Conservation (phyloP, 345 rosid species). For the Corchorus capsularis region DNA sequence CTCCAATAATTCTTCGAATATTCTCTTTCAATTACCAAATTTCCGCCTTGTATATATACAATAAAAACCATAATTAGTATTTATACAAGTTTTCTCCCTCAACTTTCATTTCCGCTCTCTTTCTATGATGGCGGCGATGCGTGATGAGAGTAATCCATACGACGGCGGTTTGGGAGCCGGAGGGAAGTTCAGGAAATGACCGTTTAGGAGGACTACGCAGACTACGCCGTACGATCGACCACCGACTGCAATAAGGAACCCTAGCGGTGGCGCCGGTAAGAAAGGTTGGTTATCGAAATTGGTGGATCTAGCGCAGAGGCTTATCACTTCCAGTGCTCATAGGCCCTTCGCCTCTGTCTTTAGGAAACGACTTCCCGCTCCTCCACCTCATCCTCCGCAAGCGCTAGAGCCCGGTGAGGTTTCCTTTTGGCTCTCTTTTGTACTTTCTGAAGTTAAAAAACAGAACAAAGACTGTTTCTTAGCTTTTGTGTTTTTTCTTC, state of each 20-base stretch:
- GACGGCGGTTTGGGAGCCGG: constrained; percentile 51
- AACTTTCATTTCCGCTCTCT: constrained; percentile 7
- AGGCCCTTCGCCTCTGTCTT: constrained; percentile 71
- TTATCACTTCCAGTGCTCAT: constrained; percentile 76
- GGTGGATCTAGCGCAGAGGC: constrained; percentile 89
- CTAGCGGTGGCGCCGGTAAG: constrained; percentile 31
- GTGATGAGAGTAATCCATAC: constrained; percentile 43
- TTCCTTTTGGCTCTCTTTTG: not conserved
- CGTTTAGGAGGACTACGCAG: too few species aligned
- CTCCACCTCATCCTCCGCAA: constrained; percentile 37
- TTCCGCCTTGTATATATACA: too few species aligned
- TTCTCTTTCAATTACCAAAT: too few species aligned
- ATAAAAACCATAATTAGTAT: constrained; percentile 50
- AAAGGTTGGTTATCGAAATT: constrained; percentile 83
- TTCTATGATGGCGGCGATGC: constrained; percentile 49
- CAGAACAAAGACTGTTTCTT: not conserved
- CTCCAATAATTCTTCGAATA: too few species aligned
- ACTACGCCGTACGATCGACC: constrained; percentile 88
- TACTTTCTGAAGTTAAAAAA: not conserved
- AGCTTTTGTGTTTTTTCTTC: not conserved
- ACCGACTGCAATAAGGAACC: constrained; percentile 43
- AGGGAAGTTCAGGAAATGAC: constrained; percentile 73
- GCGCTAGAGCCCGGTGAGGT: constrained; percentile 45
- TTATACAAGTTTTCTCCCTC: constrained; percentile 16
- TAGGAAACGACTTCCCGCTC: constrained; percentile 67